Evolutionary conservation across 345 rosid species (phyloP).

Genomic region (Eucalyptus erythrocorys): DNA sequence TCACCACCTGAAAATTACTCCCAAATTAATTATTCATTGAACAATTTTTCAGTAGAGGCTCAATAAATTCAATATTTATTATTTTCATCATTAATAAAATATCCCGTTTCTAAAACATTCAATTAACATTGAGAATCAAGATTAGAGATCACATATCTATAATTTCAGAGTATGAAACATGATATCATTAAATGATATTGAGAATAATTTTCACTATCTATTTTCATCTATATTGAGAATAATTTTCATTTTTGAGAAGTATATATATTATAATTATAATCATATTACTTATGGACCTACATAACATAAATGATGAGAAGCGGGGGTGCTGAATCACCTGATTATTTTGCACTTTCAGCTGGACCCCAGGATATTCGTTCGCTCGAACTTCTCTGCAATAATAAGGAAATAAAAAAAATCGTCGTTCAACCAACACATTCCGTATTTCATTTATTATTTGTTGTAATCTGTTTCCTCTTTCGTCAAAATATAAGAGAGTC

Average conservation of each 20-base stretch:
- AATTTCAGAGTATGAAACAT: neutral
- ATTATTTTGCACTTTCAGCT: neutral
- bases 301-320: neutral
- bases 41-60: neutral
- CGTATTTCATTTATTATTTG: neutral
- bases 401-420: neutral
- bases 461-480: neutral
- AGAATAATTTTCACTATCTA: no score
- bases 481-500: neutral
- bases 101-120: neutral
- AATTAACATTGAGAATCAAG: neutral
- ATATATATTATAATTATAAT: neutral
- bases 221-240: no score
- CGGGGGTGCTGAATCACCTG: neutral
- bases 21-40: neutral
- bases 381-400: neutral
- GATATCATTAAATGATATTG: neutral
- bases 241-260: neutral
- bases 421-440: neutral
- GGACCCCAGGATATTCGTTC: neutral
- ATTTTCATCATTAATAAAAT: neutral
- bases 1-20: slow-evolving; percentile 7
- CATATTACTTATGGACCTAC: neutral
- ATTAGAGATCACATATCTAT: neutral
- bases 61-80: neutral